These are phyloP conservation scores for Talaromyces funiculosus DNA, from an alignment of 2,329 filamentous ascomycete species.

Conservation along the genomic window DNA sequence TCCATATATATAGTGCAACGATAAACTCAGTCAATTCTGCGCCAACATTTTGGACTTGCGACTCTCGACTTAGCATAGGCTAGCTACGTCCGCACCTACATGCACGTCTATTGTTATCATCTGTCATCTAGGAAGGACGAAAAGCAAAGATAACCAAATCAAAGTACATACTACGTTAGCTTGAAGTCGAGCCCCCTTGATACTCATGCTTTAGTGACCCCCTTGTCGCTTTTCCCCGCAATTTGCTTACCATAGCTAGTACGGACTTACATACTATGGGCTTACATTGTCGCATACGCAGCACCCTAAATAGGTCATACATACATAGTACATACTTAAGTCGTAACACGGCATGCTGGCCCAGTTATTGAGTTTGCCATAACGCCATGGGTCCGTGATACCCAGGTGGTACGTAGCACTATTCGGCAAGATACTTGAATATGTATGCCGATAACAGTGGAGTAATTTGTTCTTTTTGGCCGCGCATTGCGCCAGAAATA, in stretches of 20 bases:
- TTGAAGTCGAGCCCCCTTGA: not conserved
- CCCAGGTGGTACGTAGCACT: not conserved
- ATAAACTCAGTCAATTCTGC: not conserved
- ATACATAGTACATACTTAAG: not conserved
- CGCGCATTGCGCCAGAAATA: constrained; percentile 1
- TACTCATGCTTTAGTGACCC: not conserved
- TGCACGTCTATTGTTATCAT: not conserved
- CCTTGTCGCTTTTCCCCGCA: not conserved
- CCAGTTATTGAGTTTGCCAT: not conserved
- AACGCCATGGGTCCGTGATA: not conserved
- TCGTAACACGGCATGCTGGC: not conserved
- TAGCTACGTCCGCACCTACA: not conserved
- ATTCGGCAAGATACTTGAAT: not conserved
- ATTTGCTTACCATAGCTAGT: not conserved
- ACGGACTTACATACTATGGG: not conserved
- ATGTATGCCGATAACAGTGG: not conserved
- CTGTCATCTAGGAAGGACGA: not conserved
- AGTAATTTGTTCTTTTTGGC: not conserved
- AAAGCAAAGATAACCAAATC: not conserved
- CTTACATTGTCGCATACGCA: not conserved
- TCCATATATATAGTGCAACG: not conserved
- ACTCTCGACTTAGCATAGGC: not conserved
- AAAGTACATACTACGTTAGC: not conserved
- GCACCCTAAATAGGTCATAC: not conserved
- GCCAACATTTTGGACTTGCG: not conserved